phyloP scores from a whole-genome alignment of 1,284 basidiomycete species.

The Trametes polyzona region DNA sequence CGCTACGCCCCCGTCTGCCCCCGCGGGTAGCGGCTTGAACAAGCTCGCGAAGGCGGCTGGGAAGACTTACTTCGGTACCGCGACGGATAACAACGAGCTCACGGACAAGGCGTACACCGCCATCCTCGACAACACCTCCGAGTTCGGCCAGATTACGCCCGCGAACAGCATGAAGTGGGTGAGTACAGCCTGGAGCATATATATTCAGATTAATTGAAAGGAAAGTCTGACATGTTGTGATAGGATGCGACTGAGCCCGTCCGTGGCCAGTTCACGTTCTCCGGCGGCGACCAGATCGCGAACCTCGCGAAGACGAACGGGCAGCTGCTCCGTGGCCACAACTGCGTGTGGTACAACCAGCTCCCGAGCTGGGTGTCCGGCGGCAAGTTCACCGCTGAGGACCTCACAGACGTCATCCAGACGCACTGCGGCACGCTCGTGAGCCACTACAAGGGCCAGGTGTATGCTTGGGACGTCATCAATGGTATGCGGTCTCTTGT shows the following conservation, averaged over 20 bases:
- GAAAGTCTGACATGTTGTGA: too few species aligned
- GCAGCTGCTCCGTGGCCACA: slow-evolving; percentile 47
- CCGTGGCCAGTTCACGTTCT: slow-evolving; percentile 51
- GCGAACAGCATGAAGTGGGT: slow-evolving; percentile 65
- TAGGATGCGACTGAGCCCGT: slow-evolving; percentile 58
- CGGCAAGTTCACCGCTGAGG: slow-evolving; percentile 47
- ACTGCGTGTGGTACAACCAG: slow-evolving; percentile 61
- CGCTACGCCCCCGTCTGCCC: slow-evolving; percentile 7
- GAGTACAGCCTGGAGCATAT: slow-evolving; percentile 8
- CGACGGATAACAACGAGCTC: slow-evolving; percentile 62
- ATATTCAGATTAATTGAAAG: too few species aligned
- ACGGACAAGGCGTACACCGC: slow-evolving; percentile 49
- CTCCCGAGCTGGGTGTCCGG: slow-evolving; percentile 54
- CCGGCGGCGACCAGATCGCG: slow-evolving; percentile 48
- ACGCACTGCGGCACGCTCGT: slow-evolving; percentile 53
- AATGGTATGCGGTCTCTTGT: slow-evolving; percentile 35
- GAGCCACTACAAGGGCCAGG: slow-evolving; percentile 53
- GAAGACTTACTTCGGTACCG: slow-evolving; percentile 64
- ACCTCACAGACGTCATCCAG: slow-evolving; percentile 48
- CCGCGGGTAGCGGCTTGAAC: slow-evolving; percentile 38
- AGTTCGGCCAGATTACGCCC: slow-evolving; percentile 56
- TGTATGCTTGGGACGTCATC: slow-evolving; percentile 50
- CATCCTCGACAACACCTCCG: slow-evolving; percentile 45
- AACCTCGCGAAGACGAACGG: slow-evolving; percentile 49
- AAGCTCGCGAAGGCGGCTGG: slow-evolving; percentile 51